These are phyloP conservation scores for Linum trigynum DNA, from an alignment of 345 rosid genomes.

Conservation along the genomic window DNA sequence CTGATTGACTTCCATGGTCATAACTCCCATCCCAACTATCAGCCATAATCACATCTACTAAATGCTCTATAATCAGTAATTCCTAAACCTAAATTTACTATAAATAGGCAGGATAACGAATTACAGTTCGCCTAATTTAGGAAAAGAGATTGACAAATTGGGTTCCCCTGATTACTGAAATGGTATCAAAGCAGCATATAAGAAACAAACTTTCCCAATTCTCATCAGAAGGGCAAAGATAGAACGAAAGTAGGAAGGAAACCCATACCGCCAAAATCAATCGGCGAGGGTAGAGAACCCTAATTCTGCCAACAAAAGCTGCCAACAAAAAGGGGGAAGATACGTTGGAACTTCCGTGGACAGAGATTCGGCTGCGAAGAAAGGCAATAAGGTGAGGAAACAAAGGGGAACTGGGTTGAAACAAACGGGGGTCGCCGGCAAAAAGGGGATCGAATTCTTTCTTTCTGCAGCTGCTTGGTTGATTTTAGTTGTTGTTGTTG, in stretches of 20 bases:
- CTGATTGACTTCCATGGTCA: slow-evolving; percentile 62
- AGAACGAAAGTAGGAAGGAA: neutral
- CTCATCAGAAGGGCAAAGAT: too few relatives aligned
- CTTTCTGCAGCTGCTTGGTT: too few relatives aligned
- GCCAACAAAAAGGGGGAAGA: neutral
- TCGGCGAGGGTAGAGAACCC: neutral
- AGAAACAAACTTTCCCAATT: neutral
- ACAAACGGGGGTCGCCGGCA: too few relatives aligned
- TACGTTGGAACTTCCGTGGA: neutral
- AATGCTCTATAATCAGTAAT: neutral
- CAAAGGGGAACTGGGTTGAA: too few relatives aligned
- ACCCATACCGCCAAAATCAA: neutral
- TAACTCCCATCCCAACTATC: slow-evolving; percentile 61
- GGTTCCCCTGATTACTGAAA: neutral
- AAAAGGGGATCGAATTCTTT: too few relatives aligned
- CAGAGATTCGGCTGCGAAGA: neutral
- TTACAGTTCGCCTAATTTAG: neutral
- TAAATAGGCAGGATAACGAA: neutral
- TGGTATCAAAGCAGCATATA: neutral
- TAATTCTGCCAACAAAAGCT: neutral
- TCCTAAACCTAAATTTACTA: neutral
- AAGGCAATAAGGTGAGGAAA: too few relatives aligned
- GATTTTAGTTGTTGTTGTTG: too few relatives aligned
- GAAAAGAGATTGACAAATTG: neutral
- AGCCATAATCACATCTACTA: slow-evolving; percentile 28